phyloP scores from a whole-genome alignment of 306 rosid genomes.

The Castanea mollissima region DNA sequence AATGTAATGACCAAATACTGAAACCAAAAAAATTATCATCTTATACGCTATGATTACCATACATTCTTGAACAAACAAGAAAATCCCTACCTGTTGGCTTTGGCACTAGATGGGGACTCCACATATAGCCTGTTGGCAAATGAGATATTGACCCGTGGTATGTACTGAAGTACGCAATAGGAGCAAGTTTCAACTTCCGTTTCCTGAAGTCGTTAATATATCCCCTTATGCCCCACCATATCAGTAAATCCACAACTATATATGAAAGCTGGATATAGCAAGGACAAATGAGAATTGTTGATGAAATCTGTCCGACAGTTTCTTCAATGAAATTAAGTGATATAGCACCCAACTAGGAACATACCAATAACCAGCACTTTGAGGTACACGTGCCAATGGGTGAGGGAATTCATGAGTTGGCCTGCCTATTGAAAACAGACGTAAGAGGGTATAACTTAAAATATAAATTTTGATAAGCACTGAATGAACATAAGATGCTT shows the following conservation, averaged over 20 bases:
- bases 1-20: neutral
- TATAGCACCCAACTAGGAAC: conserved; percentile 21
- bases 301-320: conserved; percentile 22
- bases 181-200: conserved; percentile 78
- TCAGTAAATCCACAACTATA: conserved; percentile 83
- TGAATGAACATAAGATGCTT: too few species aligned
- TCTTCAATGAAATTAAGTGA: conserved; percentile 1
- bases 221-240: conserved; percentile 97
- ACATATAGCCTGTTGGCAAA: conserved; percentile 92
- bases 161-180: conserved; percentile 93
- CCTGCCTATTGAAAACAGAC: conserved; percentile 58
- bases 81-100: conserved; percentile 77
- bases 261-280: conserved; percentile 69
- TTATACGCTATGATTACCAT: neutral
- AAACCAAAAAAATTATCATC: neutral
- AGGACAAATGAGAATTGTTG: conserved; percentile 25
- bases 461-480: neutral
- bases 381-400: conserved; percentile 94
- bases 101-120: conserved; percentile 96
- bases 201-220: conserved; percentile 85
- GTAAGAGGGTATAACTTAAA: conserved; percentile 24
- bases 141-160: conserved; percentile 95
- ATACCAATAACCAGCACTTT: conserved; percentile 92
- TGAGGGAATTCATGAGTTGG: conserved; percentile 90
- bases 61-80: neutral